Percentiles rank a stretch among this genome's conserved stretches.
Conservation (phyloP, 1,139 yeast species). For the Lodderomyces orthopsilosis region DNA sequence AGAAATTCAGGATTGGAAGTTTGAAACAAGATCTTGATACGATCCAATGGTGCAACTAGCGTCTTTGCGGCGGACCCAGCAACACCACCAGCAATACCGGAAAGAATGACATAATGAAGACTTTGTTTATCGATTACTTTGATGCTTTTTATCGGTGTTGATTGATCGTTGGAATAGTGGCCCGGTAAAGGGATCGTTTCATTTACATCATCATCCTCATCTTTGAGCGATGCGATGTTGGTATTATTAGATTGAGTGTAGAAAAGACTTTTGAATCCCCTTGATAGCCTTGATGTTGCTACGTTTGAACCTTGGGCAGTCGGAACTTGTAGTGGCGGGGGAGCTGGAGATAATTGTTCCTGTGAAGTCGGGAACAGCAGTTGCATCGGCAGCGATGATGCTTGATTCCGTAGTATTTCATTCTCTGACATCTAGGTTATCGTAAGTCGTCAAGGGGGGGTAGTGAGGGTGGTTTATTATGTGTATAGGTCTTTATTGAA, state of each 20-base stretch:
- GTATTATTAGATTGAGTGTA: background rate
- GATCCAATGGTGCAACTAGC: constrained; percentile 89
- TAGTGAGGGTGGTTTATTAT: background rate
- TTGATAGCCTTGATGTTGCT: constrained; percentile 1
- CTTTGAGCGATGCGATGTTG: background rate
- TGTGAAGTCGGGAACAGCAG: background rate
- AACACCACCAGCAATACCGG: constrained; percentile 92
- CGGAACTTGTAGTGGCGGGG: background rate
- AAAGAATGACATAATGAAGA: constrained; percentile 70
- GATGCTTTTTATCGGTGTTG: constrained; percentile 26
- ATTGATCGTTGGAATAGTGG: constrained; percentile 23
- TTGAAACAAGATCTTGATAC: constrained; percentile 92
- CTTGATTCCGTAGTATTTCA: constrained; percentile 2
- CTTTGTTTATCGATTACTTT: constrained; percentile 56
- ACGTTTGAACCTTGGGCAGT: background rate
- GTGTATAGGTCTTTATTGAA: background rate
- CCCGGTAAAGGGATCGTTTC: constrained; percentile 12
- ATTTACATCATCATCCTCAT: background rate
- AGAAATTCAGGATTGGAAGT: constrained; percentile 89
- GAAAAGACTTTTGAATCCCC: background rate
- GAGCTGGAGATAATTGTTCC: background rate
- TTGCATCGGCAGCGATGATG: constrained; percentile 6
- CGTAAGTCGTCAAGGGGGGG: background rate
- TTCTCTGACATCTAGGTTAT: constrained; percentile 3
- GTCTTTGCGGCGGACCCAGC: constrained; percentile 97